These are phyloP conservation scores for Eutrema heterophyllum DNA, from an alignment of 345 rosid species.

Conservation along the genomic window DNA sequence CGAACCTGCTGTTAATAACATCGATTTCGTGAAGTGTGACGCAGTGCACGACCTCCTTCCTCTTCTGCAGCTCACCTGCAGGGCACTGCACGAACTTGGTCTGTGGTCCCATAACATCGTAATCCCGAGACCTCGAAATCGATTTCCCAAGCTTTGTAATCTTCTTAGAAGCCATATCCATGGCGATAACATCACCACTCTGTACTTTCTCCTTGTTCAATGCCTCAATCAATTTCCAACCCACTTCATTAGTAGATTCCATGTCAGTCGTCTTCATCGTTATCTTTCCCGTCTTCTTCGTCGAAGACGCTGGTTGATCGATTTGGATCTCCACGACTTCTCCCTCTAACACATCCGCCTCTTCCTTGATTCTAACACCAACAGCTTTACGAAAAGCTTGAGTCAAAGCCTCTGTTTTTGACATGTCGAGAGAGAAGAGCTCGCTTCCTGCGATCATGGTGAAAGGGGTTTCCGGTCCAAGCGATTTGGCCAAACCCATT, in stretches of 20 bases:
- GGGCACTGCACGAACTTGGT: neutral
- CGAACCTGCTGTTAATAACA: slow-evolving; percentile 89
- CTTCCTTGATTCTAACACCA: slow-evolving; percentile 87
- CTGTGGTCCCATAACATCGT: slow-evolving; percentile 75
- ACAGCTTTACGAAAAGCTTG: slow-evolving; percentile 78
- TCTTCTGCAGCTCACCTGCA: slow-evolving; percentile 48
- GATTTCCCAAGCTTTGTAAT: slow-evolving; percentile 59
- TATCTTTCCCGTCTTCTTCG: slow-evolving; percentile 1
- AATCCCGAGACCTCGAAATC: slow-evolving; percentile 76
- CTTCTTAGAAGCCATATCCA: slow-evolving; percentile 81
- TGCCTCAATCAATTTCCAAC: neutral
- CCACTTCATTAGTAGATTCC: slow-evolving; percentile 47
- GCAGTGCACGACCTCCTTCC: slow-evolving; percentile 89
- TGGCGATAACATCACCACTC: slow-evolving; percentile 37
- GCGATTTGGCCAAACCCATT: slow-evolving; percentile 96
- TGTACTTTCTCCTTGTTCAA: neutral
- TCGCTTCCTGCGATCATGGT: slow-evolving; percentile 83
- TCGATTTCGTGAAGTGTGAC: slow-evolving; percentile 91
- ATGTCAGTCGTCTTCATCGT: slow-evolving; percentile 49
- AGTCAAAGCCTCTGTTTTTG: slow-evolving; percentile 87
- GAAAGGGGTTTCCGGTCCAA: slow-evolving; percentile 86
- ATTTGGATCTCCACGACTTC: slow-evolving; percentile 91
- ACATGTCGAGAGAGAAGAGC: slow-evolving; percentile 83
- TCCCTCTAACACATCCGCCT: slow-evolving; percentile 76
- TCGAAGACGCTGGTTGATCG: slow-evolving; percentile 63